Evolutionary conservation across 1,284 basidiomycete genomes (phyloP).

Genomic region (Phenoliferia sp.): DNA sequence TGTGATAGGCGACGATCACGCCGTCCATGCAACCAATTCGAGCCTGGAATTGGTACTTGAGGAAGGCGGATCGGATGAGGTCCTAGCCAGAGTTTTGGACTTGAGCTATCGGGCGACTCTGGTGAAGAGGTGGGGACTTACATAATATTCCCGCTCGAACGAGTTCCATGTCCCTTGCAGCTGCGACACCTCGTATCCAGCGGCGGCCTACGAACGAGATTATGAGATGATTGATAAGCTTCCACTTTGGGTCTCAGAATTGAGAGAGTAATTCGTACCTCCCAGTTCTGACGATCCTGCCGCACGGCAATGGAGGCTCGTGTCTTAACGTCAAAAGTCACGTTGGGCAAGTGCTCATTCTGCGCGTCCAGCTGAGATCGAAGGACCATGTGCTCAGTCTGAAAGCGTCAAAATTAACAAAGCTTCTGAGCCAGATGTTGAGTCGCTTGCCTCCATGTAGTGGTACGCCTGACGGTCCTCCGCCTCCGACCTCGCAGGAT

Average conservation of each 20-base stretch:
- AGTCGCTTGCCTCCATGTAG: constrained; percentile 63
- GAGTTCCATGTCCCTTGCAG: constrained; percentile 62
- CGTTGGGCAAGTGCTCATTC: constrained; percentile 73
- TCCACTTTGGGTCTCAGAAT: no score
- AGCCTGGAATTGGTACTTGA: constrained; percentile 96
- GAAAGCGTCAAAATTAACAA: constrained; percentile 6
- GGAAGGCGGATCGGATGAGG: constrained; percentile 83
- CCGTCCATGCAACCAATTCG: constrained; percentile 98
- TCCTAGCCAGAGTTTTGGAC: constrained; percentile 47
- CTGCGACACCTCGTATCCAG: constrained; percentile 66
- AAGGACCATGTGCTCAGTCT: constrained; percentile 78
- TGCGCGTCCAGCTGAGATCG: constrained; percentile 91
- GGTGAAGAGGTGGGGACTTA: constrained; percentile 1
- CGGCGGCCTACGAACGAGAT: constrained; percentile 53
- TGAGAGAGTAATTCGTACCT: constrained; percentile 49
- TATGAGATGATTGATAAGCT: neutral
- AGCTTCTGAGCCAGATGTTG: neutral
- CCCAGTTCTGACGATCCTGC: constrained; percentile 77
- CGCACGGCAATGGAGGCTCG: constrained; percentile 80
- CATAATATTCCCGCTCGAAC: constrained; percentile 77
- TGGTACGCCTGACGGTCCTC: constrained; percentile 60
- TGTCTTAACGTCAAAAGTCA: constrained; percentile 95
- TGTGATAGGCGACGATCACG: constrained; percentile 91
- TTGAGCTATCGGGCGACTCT: neutral
- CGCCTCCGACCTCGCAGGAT: constrained; percentile 41